Base-by-base conservation (phyloP, 164 flowering plant species). In the Santalum album region DNA sequence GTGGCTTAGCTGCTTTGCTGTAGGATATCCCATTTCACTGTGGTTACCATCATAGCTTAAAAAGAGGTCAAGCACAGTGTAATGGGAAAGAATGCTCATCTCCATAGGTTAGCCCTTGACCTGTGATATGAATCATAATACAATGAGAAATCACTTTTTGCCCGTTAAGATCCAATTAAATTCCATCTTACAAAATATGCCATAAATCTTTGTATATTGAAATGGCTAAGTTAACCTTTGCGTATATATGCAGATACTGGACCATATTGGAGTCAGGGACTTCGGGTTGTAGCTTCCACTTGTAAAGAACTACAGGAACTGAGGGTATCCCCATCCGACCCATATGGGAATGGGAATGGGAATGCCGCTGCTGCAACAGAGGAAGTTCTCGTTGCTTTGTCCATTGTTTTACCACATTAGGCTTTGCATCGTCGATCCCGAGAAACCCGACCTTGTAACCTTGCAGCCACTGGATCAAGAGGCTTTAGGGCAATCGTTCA, bases 401-500 rank as follows among this genome's bases (percentile, higher is more conserved):
- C 97, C 10, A 36, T 54, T 9, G 97, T 86, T 90, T 26, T 77
- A 64, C 29, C 75, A 88, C 20, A 86, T 90, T 62, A 66, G 95
- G 54, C 51, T 90, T 22, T 75, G 85, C 75, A 90, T 75, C 57
- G 81, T 89, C 17, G 77, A 84, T 40, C 82, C 87, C 0, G 67
- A 21, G 50, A 78, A 70, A 62, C 84, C 91, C 0, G 97, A 90
- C 59, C 73, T 72, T n/a, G 60, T 69, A 22, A 91, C 95, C 18
- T 32, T 17, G 46, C 73, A 71, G 64, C 94, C 96, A 6, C 61
- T 91, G 55, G 98, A 91, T 64, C 89, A 88, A 67, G n/a, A n/a
- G 98, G 98, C 25, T 91, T 86, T 58, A 95, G 95, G 42, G 95
- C 95, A 0, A 82, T 91, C 60, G 96, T 88, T 38, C 79, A 72